phyloP scores from a whole-genome alignment of 73 alveolate genomes.

The Tetrahymena elliotti region DNA sequence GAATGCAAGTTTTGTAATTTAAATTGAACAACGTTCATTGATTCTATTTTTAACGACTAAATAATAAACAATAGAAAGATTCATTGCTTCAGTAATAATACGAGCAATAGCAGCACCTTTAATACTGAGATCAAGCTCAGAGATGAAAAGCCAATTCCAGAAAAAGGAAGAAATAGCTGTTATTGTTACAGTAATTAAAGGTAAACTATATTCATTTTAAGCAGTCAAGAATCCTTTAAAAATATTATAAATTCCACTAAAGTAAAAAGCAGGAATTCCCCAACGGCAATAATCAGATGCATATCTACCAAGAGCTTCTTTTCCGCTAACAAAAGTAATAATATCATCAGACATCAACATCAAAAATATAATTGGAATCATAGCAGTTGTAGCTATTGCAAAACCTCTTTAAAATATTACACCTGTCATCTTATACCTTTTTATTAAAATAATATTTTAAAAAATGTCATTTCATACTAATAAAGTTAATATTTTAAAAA shows the following conservation, averaged over 20 bases:
- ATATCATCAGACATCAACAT: background rate
- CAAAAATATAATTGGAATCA: constrained; percentile 9
- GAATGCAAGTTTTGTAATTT: background rate
- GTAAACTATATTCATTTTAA: background rate
- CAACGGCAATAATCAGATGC: background rate
- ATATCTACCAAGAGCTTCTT: background rate
- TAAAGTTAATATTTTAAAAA: too few species aligned
- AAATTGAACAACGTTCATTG: background rate
- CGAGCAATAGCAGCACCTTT: constrained; percentile 11
- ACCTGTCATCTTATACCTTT: background rate
- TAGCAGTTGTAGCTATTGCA: background rate
- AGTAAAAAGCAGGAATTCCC: background rate
- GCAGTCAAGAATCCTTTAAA: constrained; percentile 6
- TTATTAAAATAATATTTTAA: background rate
- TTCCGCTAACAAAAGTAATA: background rate
- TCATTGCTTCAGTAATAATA: background rate
- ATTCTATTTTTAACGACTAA: background rate
- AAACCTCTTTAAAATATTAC: background rate
- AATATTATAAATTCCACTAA: background rate
- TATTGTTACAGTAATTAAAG: background rate
- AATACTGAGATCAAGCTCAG: background rate
- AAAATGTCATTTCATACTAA: too few species aligned
- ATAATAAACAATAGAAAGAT: background rate
- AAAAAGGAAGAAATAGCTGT: background rate
- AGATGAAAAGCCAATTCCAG: background rate